Percentiles rank a stretch among this genome's conserved stretches.
Evolutionary conservation across 2,329 filamentous ascomycete species (phyloP).

Genomic region (Huntiella savannae): DNA sequence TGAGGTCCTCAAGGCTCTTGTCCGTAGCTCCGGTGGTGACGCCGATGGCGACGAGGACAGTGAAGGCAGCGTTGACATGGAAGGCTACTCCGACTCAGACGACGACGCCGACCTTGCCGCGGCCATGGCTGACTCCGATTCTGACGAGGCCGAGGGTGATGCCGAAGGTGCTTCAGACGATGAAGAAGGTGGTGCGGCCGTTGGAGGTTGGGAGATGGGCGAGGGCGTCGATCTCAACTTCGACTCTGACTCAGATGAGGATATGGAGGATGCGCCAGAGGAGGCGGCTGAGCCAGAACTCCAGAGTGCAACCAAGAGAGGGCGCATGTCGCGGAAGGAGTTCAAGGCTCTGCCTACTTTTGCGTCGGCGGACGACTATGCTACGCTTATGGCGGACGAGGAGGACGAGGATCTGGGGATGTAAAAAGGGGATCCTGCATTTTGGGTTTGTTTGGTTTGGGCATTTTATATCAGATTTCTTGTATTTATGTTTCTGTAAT

Average conservation of each 20-base stretch:
- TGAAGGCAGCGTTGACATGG: constrained; percentile 31
- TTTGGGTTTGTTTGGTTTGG: background rate
- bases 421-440: constrained; percentile 1
- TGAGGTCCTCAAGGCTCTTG: constrained; percentile 79
- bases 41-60: constrained; percentile 48
- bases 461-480: background rate
- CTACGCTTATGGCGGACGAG: constrained; percentile 59
- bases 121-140: constrained; percentile 28
- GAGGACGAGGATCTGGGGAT: constrained; percentile 26
- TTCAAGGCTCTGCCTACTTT: constrained; percentile 82
- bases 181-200: constrained; percentile 27
- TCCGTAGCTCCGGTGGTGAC: constrained; percentile 40
- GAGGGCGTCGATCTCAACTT: constrained; percentile 11
- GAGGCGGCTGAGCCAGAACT: constrained; percentile 15
- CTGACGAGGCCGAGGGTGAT: constrained; percentile 13
- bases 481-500: background rate
- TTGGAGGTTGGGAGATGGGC: constrained; percentile 24
- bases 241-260: constrained; percentile 11
- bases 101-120: constrained; percentile 29
- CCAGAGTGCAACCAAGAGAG: constrained; percentile 20
- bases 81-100: constrained; percentile 29
- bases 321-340: constrained; percentile 54
- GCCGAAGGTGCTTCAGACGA: constrained; percentile 18
- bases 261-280: background rate
- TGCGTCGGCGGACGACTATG: constrained; percentile 86